Base-by-base conservation (phyloP, 2,329 filamentous ascomycete species). In the Aspergillus latus region DNA sequence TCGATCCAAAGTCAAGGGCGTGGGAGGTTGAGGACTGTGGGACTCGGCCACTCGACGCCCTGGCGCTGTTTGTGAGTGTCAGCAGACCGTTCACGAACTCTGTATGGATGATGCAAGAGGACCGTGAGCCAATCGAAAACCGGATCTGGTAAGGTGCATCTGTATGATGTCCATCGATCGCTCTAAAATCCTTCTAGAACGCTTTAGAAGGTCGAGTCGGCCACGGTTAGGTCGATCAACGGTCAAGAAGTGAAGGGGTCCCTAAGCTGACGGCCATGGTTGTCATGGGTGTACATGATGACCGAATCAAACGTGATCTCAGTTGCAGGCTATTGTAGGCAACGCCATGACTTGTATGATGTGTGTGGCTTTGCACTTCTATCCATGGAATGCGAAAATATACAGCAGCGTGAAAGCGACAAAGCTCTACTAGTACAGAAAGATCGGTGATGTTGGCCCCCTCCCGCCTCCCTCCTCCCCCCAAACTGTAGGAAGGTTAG, bases 121-220 rank as follows among this genome's bases (percentile, higher is more conserved):
- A 29, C 40, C 39, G 46, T 52, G 32, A 49, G 39, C 3, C 8
- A 21, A 26, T 11, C 46, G 10, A 39, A 4, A n/a, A 28, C 53
- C 60, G 58, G 43, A 62, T 51, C 34, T 51, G 54, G 58, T 8
- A 56, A 59, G 50, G 50, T 40, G 34, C 55, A 43, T 55, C 36
- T 34, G 42, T 34, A 44, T 55, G 40, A 49, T 36, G 49, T 43
- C 43, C 37, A 55, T 55, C 53, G 53, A 47, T 32, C 44, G 15
- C 32, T 15, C 46, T 39, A 26, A 43, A 29, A 8, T 30, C 15
- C 36, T 61, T 64, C 59, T 47, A 61, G 62, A 62, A 63, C 47
- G 43, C 42, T 53, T 42, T 58, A 46, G 55, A 61, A 58, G 44
- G 45, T 36, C 21, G 10, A 50, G 29, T 5, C 9, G 21, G 39